Base-by-base conservation (phyloP, 805 yeast genomes). In the Vanderwaltozyma tropicalis region DNA sequence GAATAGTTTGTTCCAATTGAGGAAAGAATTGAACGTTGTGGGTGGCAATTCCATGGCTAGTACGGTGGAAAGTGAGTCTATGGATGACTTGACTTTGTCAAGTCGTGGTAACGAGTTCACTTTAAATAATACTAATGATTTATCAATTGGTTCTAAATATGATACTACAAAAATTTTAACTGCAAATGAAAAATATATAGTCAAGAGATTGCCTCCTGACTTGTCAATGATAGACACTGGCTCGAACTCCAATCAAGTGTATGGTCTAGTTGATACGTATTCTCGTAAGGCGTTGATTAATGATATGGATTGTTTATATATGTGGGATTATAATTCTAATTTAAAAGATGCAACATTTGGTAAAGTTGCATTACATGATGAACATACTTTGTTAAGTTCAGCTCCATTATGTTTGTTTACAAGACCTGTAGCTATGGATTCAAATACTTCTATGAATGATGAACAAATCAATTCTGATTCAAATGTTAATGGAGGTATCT, bases 311-410 rank as follows among this genome's bases (percentile, higher is more conserved):
- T 63, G 73, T 26, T 67, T 80, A 16, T 68, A 72, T 48, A 78
- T 79, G 5, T 87, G 94, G 88, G 66, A 71, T 38, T 80, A 78
- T 52, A 64, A 67, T 38, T 71, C 86, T 1, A 70, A 72, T 11
- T 85, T 82, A 46, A 63, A 66, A 22, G 58, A 68, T 1, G 86
- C 92, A 3, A 42, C 44, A 11, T 45, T 47, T 21, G 42, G 43
- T 15, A 50, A 49, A 35, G 48, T 57, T 25, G 54, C 61, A 11
- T 40, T 55, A 21, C 56, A 49, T 43, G 52, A 47, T 31, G 54
- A 51, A n/a, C 28, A 43, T 39, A 47, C 44, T 2, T 43, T 39
- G 2, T 32, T 45, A 20, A 41, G 40, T n/a, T 31, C 42, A 10
- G 32, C 47, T 15, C 61, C 61, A 2, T 37, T 37, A 13, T 50